These are phyloP conservation scores for Starmerella bacillaris DNA, from an alignment of 805 yeast species.

Conservation along the genomic window DNA sequence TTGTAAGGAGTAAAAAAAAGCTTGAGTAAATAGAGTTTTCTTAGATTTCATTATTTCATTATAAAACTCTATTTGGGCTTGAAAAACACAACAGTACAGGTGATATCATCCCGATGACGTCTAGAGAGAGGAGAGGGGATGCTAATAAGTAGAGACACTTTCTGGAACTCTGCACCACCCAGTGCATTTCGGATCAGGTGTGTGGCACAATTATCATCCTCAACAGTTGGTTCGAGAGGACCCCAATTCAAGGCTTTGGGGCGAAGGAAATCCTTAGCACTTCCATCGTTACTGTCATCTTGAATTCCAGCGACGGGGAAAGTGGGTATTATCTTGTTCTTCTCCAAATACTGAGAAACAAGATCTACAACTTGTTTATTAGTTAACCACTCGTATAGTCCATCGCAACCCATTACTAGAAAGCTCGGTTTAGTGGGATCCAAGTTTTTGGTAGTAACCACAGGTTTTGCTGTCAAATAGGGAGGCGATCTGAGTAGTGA, in stretches of 20 bases:
- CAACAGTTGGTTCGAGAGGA: conserved; percentile 25
- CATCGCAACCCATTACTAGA: conserved; percentile 83
- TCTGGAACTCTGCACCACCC: conserved; percentile 72
- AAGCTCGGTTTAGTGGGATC: conserved; percentile 58
- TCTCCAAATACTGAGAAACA: conserved; percentile 82
- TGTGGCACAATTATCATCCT: conserved; percentile 77
- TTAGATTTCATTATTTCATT: not conserved
- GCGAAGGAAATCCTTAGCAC: conserved; percentile 30
- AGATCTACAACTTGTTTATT: conserved; percentile 83
- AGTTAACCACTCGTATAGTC: conserved; percentile 77
- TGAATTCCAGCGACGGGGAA: conserved; percentile 19
- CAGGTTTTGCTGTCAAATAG: conserved; percentile 91
- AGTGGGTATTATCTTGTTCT: conserved; percentile 31
- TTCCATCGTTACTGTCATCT: conserved; percentile 26
- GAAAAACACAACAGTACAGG: conserved; percentile 86
- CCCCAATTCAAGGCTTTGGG: conserved; percentile 23
- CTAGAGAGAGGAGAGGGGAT: conserved; percentile 87
- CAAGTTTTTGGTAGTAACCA: conserved; percentile 60
- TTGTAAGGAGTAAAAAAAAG: not conserved
- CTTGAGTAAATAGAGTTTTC: not conserved
- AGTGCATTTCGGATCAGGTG: conserved; percentile 84
- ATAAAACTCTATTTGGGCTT: conserved; percentile 2
- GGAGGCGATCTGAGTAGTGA: conserved; percentile 75
- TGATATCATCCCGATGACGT: conserved; percentile 81
- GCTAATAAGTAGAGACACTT: conserved; percentile 67